Evolutionary conservation across 768 basidiomycete genomes (phyloP).

Genomic region (Suillus paluster): DNA sequence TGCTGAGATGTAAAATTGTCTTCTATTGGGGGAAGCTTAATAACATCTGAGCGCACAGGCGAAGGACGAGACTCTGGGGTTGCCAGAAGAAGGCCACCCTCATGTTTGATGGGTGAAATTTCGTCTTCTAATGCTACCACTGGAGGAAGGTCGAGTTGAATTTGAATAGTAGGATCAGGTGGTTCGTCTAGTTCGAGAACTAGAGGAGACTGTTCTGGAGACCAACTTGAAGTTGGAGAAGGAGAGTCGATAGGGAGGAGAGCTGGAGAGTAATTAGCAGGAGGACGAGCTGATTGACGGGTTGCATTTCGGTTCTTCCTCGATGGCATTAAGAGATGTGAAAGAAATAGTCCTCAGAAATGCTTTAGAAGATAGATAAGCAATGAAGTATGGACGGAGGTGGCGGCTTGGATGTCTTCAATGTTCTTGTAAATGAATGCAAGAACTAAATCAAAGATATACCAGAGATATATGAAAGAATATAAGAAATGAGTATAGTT

Average conservation of each 20-base stretch:
- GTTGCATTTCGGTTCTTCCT: conserved; percentile 28
- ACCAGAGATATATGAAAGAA: conserved; percentile 1
- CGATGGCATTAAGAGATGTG: conserved; percentile 35
- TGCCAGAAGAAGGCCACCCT: conserved; percentile 26
- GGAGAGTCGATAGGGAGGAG: conserved; percentile 36
- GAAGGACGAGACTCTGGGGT: conserved; percentile 16
- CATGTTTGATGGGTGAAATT: conserved; percentile 29
- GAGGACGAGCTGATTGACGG: conserved; percentile 23
- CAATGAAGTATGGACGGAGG: background rate
- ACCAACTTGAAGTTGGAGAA: conserved; percentile 22
- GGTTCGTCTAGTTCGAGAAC: conserved; percentile 14
- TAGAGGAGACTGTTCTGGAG: conserved; percentile 13
- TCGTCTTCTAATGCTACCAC: conserved; percentile 27
- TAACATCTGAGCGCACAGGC: conserved; percentile 15
- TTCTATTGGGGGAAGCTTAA: conserved; percentile 19
- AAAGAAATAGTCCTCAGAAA: conserved; percentile 10
- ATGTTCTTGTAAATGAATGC: conserved; percentile 37
- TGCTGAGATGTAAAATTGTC: conserved; percentile 7
- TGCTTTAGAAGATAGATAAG: conserved; percentile 26
- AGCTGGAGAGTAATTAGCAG: conserved; percentile 28
- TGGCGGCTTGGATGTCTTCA: too few species aligned
- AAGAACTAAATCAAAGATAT: conserved; percentile 24
- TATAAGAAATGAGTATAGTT: conserved; percentile 5
- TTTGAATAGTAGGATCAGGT: conserved; percentile 14
- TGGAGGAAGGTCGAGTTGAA: conserved; percentile 14